phyloP scores from a whole-genome alignment of 2,329 filamentous ascomycete genomes.

The Arthrobotrys entomopaga region DNA sequence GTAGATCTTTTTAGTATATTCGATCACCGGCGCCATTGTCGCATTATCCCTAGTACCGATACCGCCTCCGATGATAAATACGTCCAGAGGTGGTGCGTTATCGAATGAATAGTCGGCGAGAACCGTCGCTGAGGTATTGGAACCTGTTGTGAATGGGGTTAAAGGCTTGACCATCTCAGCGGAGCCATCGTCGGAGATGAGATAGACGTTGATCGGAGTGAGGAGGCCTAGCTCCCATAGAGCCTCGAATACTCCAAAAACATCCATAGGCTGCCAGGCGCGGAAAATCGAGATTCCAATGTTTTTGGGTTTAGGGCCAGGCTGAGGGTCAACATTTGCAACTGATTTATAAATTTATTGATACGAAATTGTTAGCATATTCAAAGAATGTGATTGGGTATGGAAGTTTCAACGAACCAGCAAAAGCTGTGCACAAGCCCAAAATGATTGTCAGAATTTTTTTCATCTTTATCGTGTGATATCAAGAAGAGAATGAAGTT shows the following conservation, averaged over 20 bases:
- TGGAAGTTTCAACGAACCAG: conserved; percentile 1
- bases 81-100: conserved; percentile 54
- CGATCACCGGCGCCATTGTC: conserved; percentile 32
- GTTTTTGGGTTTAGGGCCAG: conserved; percentile 55
- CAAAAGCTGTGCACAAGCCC: conserved; percentile 21
- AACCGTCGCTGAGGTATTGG: conserved; percentile 54
- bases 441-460: conserved; percentile 5
- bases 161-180: conserved; percentile 62
- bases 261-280: conserved; percentile 65
- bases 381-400: background rate
- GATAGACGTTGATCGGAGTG: conserved; percentile 62
- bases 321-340: conserved; percentile 37
- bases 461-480: background rate
- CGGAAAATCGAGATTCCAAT: conserved; percentile 65
- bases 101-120: conserved; percentile 57
- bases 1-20: conserved; percentile 48
- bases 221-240: conserved; percentile 63
- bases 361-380: background rate
- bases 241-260: conserved; percentile 65
- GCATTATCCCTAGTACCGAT: conserved; percentile 38
- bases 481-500: background rate
- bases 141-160: conserved; percentile 38
- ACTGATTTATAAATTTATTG: conserved; percentile 4
- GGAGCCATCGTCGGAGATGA: conserved; percentile 63
- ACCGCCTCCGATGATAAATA: conserved; percentile 55